These are phyloP conservation scores for Streptanthus diversifolius DNA, from an alignment of 345 rosid genomes.

Conservation along the genomic window DNA sequence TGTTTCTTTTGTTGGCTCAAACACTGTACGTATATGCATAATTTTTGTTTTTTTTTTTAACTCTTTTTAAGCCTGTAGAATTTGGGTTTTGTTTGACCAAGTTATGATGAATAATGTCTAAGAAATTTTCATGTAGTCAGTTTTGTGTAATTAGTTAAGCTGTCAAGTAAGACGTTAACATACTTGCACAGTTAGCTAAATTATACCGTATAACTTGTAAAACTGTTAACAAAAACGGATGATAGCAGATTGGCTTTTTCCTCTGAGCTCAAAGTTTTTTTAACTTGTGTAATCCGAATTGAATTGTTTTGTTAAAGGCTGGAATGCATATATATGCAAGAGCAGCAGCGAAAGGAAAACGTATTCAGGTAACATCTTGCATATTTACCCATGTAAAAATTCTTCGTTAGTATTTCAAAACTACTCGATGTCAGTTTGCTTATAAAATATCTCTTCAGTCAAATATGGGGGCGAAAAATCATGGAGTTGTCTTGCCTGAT, in stretches of 20 bases:
- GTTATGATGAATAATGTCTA: background rate
- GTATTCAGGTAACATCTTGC: constrained; percentile 66
- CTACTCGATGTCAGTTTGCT: constrained; percentile 8
- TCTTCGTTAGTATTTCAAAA: background rate
- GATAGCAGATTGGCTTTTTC: background rate
- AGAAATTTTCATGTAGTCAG: background rate
- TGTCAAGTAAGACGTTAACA: background rate
- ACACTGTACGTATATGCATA: constrained; percentile 55
- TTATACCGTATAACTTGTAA: background rate
- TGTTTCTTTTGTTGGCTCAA: constrained; percentile 93
- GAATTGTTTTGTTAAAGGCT: constrained; percentile 49
- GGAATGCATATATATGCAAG: constrained; percentile 95
- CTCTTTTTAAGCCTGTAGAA: background rate
- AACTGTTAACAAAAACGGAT: background rate
- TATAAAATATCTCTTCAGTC: constrained; percentile 48
- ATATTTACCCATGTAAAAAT: background rate
- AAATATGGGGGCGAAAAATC: constrained; percentile 98
- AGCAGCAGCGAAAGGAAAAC: constrained; percentile 92
- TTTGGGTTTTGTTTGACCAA: background rate
- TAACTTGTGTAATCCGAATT: background rate
- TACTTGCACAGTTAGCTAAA: background rate
- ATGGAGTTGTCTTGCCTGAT: constrained; percentile 83
- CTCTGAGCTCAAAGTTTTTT: background rate
- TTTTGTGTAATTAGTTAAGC: background rate
- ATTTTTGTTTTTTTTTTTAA: background rate